Evolutionary conservation across 2,329 filamentous ascomycete genomes (phyloP), one percentile per base, ranked within the genome.

Genomic region (Hortaea werneckii): DNA sequence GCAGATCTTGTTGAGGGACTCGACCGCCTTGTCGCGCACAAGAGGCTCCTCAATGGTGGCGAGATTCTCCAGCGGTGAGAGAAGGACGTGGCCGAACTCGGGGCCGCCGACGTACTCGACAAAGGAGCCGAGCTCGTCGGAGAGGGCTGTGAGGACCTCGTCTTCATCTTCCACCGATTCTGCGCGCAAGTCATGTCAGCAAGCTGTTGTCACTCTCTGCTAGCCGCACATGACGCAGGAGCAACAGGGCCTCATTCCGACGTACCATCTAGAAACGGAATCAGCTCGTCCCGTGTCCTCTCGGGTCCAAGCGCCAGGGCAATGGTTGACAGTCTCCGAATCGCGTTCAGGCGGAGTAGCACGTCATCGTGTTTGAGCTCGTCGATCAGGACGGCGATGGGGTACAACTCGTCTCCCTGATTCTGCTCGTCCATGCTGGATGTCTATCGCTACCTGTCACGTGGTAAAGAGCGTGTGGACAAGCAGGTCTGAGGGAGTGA

Each of bases 351-450:
- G 68, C 92, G 87, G 66, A 98, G 82, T 56, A 96, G 80, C 59
- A 98, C 92, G 77, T 98, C 94, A 68, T 98, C 92, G 71, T 98
- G 92, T 90, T 95, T 98, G 65, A 98, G 79, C 80, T 98, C 92
- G 71, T 98, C 92, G 72, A 98, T 98, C 71, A 98, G 83, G 59
- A 98, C 92, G 65, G 94, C 92, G 76, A 98, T 98, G 68, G 92
- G 92, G 72, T 96, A 98, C 64, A 98, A 88, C 82, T 96, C 94
- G 74, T 98, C 92, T 70, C 84, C 94, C 75, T 90, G 82, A 72
- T 83, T 86, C 69, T 83, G 78, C 72, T 83, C 84, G 74, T 95
- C 87, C 90, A 96, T 96, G 69, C 69, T 77, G 47, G 47, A 38
- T 51, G 37, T 27, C 32, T 47, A 40, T 45, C 47, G 41, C 45